phyloP scores from a whole-genome alignment of 75 land plant genomes.

The Cunninghamia lanceolata region DNA sequence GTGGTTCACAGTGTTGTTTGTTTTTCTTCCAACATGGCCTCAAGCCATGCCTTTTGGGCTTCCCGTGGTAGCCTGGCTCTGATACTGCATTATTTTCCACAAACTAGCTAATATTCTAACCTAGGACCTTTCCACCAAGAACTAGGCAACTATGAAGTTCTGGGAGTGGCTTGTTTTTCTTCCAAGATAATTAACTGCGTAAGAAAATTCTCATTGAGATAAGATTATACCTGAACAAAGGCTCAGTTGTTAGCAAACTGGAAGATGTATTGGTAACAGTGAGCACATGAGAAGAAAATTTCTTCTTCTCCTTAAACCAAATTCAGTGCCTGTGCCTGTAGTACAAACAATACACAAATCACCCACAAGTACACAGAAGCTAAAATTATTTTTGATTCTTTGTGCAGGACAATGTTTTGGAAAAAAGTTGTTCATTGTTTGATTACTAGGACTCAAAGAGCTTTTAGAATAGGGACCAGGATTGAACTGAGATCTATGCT shows the following conservation, averaged over 20 bases:
- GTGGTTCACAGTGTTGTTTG: not conserved
- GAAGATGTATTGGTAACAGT: conserved; percentile 58
- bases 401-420: not conserved
- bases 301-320: conserved; percentile 60
- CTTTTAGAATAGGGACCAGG: conserved; percentile 39
- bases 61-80: not conserved
- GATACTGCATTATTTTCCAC: not conserved
- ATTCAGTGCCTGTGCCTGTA: not conserved
- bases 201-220: not conserved
- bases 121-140: not conserved
- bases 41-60: not conserved
- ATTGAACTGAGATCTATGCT: conserved; percentile 54
- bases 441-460: conserved; percentile 40
- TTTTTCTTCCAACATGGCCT: no score
- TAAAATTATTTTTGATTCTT: not conserved
- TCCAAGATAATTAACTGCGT: not conserved
- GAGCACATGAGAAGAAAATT: conserved; percentile 85
- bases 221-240: conserved; percentile 56
- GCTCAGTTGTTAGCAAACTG: conserved; percentile 77
- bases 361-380: not conserved
- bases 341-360: not conserved
- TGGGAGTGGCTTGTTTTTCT: not conserved
- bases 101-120: no score
- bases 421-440: no score
- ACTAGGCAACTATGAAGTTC: not conserved